A percentile compares a stretch with the other conserved stretches of the same genome.
Conservation (phyloP, 306 rosid species). For the Inga oerstediana region DNA sequence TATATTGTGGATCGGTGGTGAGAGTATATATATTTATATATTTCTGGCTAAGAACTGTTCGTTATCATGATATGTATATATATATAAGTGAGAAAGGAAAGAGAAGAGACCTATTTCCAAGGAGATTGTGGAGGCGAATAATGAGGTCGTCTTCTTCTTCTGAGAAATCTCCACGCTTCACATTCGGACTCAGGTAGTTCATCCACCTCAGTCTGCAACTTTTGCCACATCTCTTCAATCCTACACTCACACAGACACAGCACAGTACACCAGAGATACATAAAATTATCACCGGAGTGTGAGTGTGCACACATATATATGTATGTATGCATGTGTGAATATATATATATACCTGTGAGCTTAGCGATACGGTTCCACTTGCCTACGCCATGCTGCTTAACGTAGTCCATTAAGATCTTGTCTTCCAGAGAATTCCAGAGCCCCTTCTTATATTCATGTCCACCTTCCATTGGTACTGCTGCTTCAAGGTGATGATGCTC, state of each 20-base stretch:
- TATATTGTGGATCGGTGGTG: too few relatives aligned
- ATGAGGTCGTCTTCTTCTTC: conserved; percentile 67
- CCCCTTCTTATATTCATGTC: conserved; percentile 48
- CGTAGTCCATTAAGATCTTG: conserved; percentile 44
- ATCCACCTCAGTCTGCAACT: conserved; percentile 73
- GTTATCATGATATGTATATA: background rate
- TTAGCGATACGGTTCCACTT: conserved; percentile 66
- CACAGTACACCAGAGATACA: background rate
- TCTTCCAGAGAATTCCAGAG: conserved; percentile 64
- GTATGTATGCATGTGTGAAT: background rate
- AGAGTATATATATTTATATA: too few relatives aligned
- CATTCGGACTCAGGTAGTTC: conserved; percentile 60
- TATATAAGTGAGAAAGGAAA: background rate
- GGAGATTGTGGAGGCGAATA: conserved; percentile 66
- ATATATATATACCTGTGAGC: conserved; percentile 37
- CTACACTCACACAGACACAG: conserved; percentile 17
- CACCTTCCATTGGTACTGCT: conserved; percentile 33
- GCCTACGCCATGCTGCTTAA: conserved; percentile 53
- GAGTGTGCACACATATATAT: too few relatives aligned
- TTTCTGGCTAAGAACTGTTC: too few relatives aligned
- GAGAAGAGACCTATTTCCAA: conserved; percentile 52
- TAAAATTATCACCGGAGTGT: background rate
- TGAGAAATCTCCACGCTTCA: conserved; percentile 60
- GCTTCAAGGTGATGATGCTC: background rate
- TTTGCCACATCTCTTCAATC: conserved; percentile 65